Conservation (phyloP, 805 yeast genomes). For the Saccharomycopsis lassenensis region DNA sequence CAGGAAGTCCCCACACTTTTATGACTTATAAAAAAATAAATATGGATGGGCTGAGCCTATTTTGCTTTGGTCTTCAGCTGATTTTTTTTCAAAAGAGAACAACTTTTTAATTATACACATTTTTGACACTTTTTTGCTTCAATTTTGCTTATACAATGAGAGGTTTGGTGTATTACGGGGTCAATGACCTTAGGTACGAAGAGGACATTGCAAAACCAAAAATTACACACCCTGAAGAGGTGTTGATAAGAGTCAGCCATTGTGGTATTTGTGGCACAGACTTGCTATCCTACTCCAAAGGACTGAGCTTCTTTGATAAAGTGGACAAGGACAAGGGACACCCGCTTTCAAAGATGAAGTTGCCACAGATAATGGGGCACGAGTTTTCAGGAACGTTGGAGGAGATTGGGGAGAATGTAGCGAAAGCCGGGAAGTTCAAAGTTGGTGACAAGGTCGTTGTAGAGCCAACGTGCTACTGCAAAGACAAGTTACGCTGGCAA, state of each 20-base stretch:
- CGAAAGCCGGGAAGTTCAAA: conserved; percentile 27
- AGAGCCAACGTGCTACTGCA: conserved; percentile 37
- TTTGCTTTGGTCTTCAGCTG: no score
- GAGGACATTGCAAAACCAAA: conserved; percentile 22
- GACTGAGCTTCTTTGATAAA: conserved; percentile 45
- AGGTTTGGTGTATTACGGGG: conserved; percentile 32
- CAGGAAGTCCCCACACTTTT: no score
- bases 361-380: conserved; percentile 46
- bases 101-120: no score
- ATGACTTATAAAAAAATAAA: no score
- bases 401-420: conserved; percentile 37
- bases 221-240: conserved; percentile 28
- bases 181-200: conserved; percentile 28
- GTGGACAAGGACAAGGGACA: conserved; percentile 23
- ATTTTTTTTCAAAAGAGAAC: no score
- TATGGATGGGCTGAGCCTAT: no score
- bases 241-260: conserved; percentile 32
- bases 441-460: conserved; percentile 52
- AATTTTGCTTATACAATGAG: no score
- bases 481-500: conserved; percentile 26
- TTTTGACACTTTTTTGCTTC: no score
- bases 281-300: conserved; percentile 44
- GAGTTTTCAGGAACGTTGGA: conserved; percentile 38
- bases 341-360: conserved; percentile 28
- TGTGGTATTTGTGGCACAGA: conserved; percentile 63